Evolutionary conservation across 192 early-diverging fungal species (phyloP), one percentile per base, ranked within the genome.

Genomic region (Coemansia reversa): DNA sequence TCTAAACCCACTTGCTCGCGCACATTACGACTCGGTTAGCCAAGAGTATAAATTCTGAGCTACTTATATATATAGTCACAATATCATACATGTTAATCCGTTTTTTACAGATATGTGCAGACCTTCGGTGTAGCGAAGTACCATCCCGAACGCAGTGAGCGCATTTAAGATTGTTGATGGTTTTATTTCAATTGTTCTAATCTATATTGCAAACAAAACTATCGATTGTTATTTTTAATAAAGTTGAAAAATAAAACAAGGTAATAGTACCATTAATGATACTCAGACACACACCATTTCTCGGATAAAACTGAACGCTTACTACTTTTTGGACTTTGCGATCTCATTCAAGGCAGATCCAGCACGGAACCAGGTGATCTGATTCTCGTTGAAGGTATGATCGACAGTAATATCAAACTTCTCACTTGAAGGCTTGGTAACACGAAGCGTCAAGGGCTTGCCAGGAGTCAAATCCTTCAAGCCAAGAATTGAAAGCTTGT

Each of bases 351-450:
- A 86, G 58, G 92, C 92, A 53, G 88, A 90, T 39, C 97, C 97
- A 47, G 87, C 90, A 84, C 96, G 94, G 91, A 98, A 98, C 97
- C 97, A 98, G 54, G 83, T 90, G 85, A 98, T 98, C 87, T 98
- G 97, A 70, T 92, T 93, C 79, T 92, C 86, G 88, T 97, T 98
- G 86, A 98, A 96, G 72, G 94, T 97, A 84, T 98, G 97, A 88
- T 96, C 95, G 57, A 96, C 83, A 33, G 79, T 72, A 64, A 97
- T 88, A 70, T 95, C 94, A 29, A 90, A 76, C 19, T 65, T 76
- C 63, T 84, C 79, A 58, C 97, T 95, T 55, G 87, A 83, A 58
- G 83, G 67, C 87, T 99, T 93, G 79, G 86, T 75, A 69, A 95
- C 78, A 54, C 87, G 84, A 51, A 98, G 86, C 47, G 91, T 97